Conservation (phyloP, 2,329 filamentous ascomycete genomes). For the Whalleya microplaca region DNA sequence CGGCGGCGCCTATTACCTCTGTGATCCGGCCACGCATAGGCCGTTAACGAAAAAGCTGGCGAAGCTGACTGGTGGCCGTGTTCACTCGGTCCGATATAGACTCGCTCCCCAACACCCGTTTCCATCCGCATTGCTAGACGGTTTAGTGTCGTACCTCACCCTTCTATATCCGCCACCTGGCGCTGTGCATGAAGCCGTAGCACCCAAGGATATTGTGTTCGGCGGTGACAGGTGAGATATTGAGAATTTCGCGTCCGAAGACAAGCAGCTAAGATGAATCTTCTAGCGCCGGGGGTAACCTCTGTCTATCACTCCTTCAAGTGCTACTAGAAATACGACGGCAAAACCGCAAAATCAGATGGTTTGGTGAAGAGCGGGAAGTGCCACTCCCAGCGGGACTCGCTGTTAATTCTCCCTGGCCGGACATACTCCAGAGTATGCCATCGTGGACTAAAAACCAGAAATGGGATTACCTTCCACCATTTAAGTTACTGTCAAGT, state of each 20-base stretch:
- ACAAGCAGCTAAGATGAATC: not conserved
- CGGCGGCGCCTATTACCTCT: constrained; percentile 74
- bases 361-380: constrained; percentile 61
- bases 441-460: constrained; percentile 57
- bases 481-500: constrained; percentile 39
- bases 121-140: constrained; percentile 74
- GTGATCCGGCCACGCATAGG: constrained; percentile 72
- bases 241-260: not conserved
- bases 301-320: constrained; percentile 69
- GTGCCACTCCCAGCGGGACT: constrained; percentile 70
- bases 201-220: constrained; percentile 69
- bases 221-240: constrained; percentile 65
- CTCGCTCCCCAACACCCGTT: constrained; percentile 77
- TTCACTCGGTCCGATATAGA: constrained; percentile 74
- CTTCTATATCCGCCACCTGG: constrained; percentile 72
- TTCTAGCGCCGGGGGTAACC: constrained; percentile 71
- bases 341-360: constrained; percentile 52
- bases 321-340: constrained; percentile 66
- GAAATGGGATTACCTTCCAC: constrained; percentile 67
- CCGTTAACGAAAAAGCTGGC: constrained; percentile 62
- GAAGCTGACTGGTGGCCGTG: constrained; percentile 67
- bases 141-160: constrained; percentile 71
- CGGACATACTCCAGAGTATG: constrained; percentile 68
- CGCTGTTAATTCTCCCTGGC: constrained; percentile 68
- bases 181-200: constrained; percentile 68